A percentile compares a stretch with the other conserved stretches of the same genome.
Evolutionary conservation across 1,284 basidiomycete genomes (phyloP).

Genomic region (Cutaneotrichosporon arboriforme): DNA sequence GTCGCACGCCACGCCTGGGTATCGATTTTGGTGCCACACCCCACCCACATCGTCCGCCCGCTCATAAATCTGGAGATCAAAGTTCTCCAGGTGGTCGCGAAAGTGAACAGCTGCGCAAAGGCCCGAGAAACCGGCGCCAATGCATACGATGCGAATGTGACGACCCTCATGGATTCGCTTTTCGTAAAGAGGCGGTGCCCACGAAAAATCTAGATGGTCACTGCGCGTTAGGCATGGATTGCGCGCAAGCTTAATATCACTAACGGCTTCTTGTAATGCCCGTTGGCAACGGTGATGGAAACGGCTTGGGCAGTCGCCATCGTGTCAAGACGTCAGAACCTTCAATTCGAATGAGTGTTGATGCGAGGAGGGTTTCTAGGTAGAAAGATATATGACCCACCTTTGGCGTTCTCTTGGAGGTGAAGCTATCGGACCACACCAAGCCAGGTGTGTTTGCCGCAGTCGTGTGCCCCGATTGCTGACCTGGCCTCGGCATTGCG

Average conservation of each 20-base stretch:
- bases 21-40: conserved; percentile 24
- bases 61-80: conserved; percentile 9
- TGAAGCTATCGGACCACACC: too few relatives aligned
- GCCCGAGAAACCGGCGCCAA: conserved; percentile 15
- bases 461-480: too few relatives aligned
- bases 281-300: conserved; percentile 1
- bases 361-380: too few relatives aligned
- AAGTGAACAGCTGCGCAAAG: conserved; percentile 13
- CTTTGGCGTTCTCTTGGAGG: too few relatives aligned
- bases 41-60: conserved; percentile 11
- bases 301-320: conserved; percentile 1
- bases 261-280: not conserved
- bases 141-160: conserved; percentile 3
- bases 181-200: conserved; percentile 12
- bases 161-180: conserved; percentile 1
- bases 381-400: too few relatives aligned
- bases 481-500: too few relatives aligned
- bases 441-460: too few relatives aligned
- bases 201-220: conserved; percentile 3
- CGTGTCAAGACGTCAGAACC: not conserved
- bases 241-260: too few relatives aligned
- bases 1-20: conserved; percentile 33
- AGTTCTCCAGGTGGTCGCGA: conserved; percentile 5
- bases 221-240: not conserved
- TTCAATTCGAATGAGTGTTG: too few relatives aligned